Conservation (phyloP, 2,329 filamentous ascomycete genomes). For the Acrocalymma vagum region DNA sequence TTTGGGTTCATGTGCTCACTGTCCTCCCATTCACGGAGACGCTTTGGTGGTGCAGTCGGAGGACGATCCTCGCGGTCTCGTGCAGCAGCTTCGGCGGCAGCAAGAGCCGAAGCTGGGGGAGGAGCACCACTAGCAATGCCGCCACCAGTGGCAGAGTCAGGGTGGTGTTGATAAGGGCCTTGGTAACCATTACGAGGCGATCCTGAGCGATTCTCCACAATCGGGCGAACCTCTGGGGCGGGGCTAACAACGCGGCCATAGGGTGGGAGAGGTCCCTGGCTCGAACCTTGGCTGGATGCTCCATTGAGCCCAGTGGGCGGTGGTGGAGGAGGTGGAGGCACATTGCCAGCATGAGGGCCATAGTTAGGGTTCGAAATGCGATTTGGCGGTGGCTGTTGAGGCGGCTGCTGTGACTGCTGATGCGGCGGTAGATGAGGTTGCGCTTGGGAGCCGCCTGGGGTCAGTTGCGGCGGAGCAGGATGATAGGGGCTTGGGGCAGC, state of each 20-base stretch:
- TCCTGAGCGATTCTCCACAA: slow-evolving; percentile 85
- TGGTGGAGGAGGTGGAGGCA: slow-evolving; percentile 67
- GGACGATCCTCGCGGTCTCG: slow-evolving; percentile 77
- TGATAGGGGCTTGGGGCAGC: slow-evolving; percentile 63
- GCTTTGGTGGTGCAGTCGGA: slow-evolving; percentile 77
- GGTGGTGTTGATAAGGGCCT: slow-evolving; percentile 80
- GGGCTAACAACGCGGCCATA: slow-evolving; percentile 81
- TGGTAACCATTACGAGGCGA: slow-evolving; percentile 91
- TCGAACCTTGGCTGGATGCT: slow-evolving; percentile 59
- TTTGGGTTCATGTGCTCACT: slow-evolving; percentile 79
- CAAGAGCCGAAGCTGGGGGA: slow-evolving; percentile 69
- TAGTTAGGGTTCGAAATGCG: slow-evolving; percentile 58
- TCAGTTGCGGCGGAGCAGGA: slow-evolving; percentile 51
- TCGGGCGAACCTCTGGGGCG: slow-evolving; percentile 81
- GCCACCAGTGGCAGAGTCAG: slow-evolving; percentile 65
- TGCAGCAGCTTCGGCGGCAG: slow-evolving; percentile 73
- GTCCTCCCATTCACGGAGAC: slow-evolving; percentile 92
- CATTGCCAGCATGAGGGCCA: slow-evolving; percentile 49
- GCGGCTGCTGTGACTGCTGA: slow-evolving; percentile 27
- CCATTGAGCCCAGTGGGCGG: slow-evolving; percentile 61
- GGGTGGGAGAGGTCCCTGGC: slow-evolving; percentile 63
- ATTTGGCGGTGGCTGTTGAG: slow-evolving; percentile 51
- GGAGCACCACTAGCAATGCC: slow-evolving; percentile 76
- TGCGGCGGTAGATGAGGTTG: slow-evolving; percentile 50
- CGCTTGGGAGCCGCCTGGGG: slow-evolving; percentile 61